Base-by-base conservation (phyloP, 1,284 basidiomycete species). In the Mycocalia duriaeana region DNA sequence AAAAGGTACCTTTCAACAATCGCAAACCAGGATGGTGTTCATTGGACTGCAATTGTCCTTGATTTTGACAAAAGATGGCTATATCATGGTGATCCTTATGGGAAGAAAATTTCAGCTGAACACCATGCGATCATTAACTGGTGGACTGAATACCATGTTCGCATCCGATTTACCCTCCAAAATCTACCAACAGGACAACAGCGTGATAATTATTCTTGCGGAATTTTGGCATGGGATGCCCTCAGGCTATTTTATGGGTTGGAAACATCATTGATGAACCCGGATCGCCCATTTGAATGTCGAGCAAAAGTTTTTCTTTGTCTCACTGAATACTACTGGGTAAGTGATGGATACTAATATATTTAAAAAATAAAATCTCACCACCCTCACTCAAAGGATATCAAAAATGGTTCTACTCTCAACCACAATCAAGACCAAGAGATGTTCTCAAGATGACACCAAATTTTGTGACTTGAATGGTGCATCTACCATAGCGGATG, bases 11-110 rank as follows among this genome's bases (percentile, higher is more conserved):
- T n/a, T n/a, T n/a, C n/a, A n/a, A n/a, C n/a, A n/a, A n/a, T n/a
- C n/a, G n/a, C n/a, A n/a, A n/a, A n/a, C n/a, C n/a, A n/a, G n/a
- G n/a, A n/a, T n/a, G n/a, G n/a, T n/a, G n/a, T n/a, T n/a, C n/a
- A 61, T 37, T 62, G 59, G 59, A 37, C 60, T 19, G 45, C 57
- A 0, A 25, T 55, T 11, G 38, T 57, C 9, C 11, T 62, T 13
- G 52, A 62, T 25, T 51, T 55, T 45, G 19, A 42, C 7, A 25
- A 18, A 5, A 25, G 25, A 9, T 20, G n/a, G 5, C 50, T 62
- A 18, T 38, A 43, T 41, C 54, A 55, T 47, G 60, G 59, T 14
- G 55, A 62, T 45, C 56, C 55, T 41, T 39, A 57, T 22, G 50
- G 53, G 7, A 18, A 37, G 2, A 13, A 5, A 6, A 43, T 49